A percentile compares a stretch with the other conserved stretches of the same genome.
These are phyloP conservation scores for Paramarasmius palmivorus DNA, from an alignment of 1,284 basidiomycete genomes.

Conservation along the genomic window DNA sequence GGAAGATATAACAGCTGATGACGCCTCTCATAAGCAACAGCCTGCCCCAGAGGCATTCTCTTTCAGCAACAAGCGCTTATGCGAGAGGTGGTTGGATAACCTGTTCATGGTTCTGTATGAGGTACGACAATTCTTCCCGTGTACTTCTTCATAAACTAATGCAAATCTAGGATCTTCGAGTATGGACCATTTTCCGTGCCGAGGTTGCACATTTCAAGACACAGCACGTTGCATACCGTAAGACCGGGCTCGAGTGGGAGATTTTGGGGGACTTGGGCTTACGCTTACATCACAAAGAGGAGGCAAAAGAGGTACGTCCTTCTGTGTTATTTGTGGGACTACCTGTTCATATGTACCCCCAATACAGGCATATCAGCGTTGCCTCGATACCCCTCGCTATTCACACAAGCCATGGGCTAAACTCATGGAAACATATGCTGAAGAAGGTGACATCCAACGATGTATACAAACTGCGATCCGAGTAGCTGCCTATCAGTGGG, in stretches of 20 bases:
- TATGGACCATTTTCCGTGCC: slow-evolving; percentile 99
- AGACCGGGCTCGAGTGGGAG: slow-evolving; percentile 98
- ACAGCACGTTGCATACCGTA: slow-evolving; percentile 94
- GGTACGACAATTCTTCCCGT: slow-evolving; percentile 47
- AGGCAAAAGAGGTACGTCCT: slow-evolving; percentile 75
- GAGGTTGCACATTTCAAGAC: slow-evolving; percentile 99
- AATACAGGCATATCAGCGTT: slow-evolving; percentile 82
- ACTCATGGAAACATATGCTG: slow-evolving; percentile 92
- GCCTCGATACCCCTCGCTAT: slow-evolving; percentile 86
- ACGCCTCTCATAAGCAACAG: slow-evolving; percentile 25
- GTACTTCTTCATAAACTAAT: background rate
- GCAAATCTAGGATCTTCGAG: slow-evolving; percentile 79
- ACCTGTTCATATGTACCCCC: background rate
- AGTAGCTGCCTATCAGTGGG: slow-evolving; percentile 90
- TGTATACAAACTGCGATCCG: slow-evolving; percentile 91
- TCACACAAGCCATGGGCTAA: slow-evolving; percentile 91
- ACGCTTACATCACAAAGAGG: slow-evolving; percentile 94
- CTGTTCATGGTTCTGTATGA: slow-evolving; percentile 99
- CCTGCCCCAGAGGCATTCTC: slow-evolving; percentile 70
- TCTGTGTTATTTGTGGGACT: too few relatives aligned
- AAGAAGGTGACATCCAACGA: slow-evolving; percentile 90
- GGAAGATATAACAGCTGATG: slow-evolving; percentile 27
- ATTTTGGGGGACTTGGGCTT: slow-evolving; percentile 94
- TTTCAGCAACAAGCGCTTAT: slow-evolving; percentile 95
- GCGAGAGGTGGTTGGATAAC: slow-evolving; percentile 98